Conservation (phyloP, 805 yeast genomes). For the Groenewaldozyma tartarivorans region DNA sequence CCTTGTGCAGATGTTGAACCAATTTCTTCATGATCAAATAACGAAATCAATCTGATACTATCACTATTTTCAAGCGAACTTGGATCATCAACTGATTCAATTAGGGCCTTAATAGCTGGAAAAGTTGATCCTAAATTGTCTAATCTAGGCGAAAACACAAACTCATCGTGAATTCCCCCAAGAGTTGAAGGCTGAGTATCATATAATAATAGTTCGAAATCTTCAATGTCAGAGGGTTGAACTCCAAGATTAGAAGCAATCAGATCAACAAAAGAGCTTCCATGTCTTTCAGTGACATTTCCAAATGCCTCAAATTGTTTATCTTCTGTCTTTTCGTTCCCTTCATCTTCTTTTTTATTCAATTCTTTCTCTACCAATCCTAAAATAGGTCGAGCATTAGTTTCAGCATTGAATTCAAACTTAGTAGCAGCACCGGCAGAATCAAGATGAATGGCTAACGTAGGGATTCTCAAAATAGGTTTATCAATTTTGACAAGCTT, state of each 20-base stretch:
- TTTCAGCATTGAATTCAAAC: slow-evolving; percentile 83
- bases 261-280: slow-evolving; percentile 54
- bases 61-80: slow-evolving; percentile 35
- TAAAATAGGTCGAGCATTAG: slow-evolving; percentile 77
- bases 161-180: slow-evolving; percentile 88
- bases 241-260: slow-evolving; percentile 59
- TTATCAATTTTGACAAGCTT: slow-evolving; percentile 68
- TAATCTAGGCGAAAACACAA: slow-evolving; percentile 81
- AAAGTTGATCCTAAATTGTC: slow-evolving; percentile 87
- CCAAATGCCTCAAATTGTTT: slow-evolving; percentile 12
- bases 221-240: slow-evolving; percentile 54
- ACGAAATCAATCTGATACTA: slow-evolving; percentile 64
- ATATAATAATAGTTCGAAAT: slow-evolving; percentile 77
- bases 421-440: slow-evolving; percentile 58
- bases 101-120: slow-evolving; percentile 64
- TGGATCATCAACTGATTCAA: slow-evolving; percentile 35
- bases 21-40: slow-evolving; percentile 94
- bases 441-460: slow-evolving; percentile 86
- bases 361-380: slow-evolving; percentile 42
- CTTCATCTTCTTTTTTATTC: slow-evolving; percentile 21
- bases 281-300: slow-evolving; percentile 56
- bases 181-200: slow-evolving; percentile 76
- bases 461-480: slow-evolving; percentile 85
- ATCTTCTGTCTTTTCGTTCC: slow-evolving; percentile 13
- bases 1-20: slow-evolving; percentile 95